Conservation (phyloP, 176 grass and related monocot species). For the Hordeum marinum region DNA sequence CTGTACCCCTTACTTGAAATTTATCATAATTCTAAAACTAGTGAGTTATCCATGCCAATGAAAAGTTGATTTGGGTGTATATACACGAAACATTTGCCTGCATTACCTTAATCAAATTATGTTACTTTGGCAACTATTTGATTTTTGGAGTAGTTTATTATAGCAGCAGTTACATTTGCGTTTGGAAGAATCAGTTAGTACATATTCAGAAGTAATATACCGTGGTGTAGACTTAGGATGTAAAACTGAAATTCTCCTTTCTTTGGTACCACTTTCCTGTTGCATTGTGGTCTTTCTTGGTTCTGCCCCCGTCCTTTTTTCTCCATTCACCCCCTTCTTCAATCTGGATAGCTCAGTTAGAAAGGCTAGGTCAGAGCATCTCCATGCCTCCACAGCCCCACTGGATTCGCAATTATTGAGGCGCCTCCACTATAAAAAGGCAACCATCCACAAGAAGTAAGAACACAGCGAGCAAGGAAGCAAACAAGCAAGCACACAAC, state of each 20-base stretch:
- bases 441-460: conserved; percentile 38
- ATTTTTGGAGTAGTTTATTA: conserved; percentile 15
- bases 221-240: neutral
- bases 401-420: conserved; percentile 65
- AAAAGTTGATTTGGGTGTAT: neutral
- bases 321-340: conserved; percentile 36
- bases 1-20: neutral
- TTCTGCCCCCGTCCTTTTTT: neutral
- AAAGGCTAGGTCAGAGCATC: conserved; percentile 48
- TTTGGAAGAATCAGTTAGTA: conserved; percentile 10
- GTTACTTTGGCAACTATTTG: conserved; percentile 11
- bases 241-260: conserved; percentile 38
- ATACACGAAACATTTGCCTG: neutral
- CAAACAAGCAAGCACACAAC: conserved; percentile 33
- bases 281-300: conserved; percentile 6
- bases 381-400: conserved; percentile 38
- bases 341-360: conserved; percentile 51
- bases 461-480: conserved; percentile 27
- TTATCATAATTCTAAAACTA: neutral
- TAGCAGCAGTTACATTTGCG: neutral
- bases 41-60: neutral
- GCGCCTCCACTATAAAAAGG: conserved; percentile 60
- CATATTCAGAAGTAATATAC: conserved; percentile 26
- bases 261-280: conserved; percentile 34
- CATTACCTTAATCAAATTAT: neutral